A percentile compares a stretch with the other conserved stretches of the same genome.
Evolutionary conservation across 768 basidiomycete genomes (phyloP).

Genomic region (Lentinula aciculospora): DNA sequence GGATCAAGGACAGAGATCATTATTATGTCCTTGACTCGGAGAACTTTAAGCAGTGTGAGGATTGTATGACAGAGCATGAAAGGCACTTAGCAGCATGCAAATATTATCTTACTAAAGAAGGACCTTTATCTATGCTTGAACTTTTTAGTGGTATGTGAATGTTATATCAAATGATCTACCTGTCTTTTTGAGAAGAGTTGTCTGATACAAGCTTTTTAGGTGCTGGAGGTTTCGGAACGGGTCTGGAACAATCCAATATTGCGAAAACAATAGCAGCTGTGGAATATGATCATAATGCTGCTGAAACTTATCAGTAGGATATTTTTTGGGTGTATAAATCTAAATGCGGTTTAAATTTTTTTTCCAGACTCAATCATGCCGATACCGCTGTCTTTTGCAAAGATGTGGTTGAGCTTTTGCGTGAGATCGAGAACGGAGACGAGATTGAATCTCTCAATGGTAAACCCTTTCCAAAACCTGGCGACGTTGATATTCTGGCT

Average conservation of each 20-base stretch:
- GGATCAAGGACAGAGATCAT: conserved; percentile 54
- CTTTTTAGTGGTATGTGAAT: conserved; percentile 56
- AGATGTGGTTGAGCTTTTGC: conserved; percentile 52
- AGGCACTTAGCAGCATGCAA: conserved; percentile 21
- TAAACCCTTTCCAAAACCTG: conserved; percentile 42
- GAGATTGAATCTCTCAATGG: background rate
- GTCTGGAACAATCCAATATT: conserved; percentile 54
- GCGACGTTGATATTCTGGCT: conserved; percentile 66
- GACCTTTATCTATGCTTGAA: conserved; percentile 46
- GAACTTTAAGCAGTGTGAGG: background rate
- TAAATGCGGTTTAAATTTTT: background rate
- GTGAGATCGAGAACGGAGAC: background rate
- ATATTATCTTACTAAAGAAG: conserved; percentile 27
- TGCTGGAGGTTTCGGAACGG: conserved; percentile 70
- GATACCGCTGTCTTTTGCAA: conserved; percentile 57
- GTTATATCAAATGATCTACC: background rate
- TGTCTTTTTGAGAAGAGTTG: background rate
- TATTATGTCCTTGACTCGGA: conserved; percentile 42
- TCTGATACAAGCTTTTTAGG: conserved; percentile 29
- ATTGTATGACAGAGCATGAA: conserved; percentile 19
- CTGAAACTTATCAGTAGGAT: conserved; percentile 54
- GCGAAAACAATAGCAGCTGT: conserved; percentile 66
- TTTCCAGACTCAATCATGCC: conserved; percentile 56
- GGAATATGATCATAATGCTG: conserved; percentile 59
- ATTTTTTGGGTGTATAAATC: background rate